Base-by-base conservation (phyloP, 2,329 filamentous ascomycete genomes). In the Atkinsonella texensis region DNA sequence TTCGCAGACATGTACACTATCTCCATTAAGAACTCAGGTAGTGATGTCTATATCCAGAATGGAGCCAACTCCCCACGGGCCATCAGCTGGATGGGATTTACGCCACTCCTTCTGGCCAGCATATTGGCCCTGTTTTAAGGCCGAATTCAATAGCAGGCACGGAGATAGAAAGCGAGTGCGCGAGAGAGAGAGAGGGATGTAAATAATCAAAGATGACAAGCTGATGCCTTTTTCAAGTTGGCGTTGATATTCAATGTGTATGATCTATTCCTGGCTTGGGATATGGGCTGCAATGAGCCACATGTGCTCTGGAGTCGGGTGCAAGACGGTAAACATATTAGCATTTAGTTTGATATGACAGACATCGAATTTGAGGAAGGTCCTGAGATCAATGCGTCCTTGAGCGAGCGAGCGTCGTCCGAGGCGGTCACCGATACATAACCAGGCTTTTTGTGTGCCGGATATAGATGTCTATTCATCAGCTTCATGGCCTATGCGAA, bases 1-100 rank as follows among this genome's bases (percentile, higher is more conserved):
- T 90, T 93, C 72, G 77, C 86, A 51, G 76, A 84, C 57, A 74
- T 95, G 57, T 96, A 89, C 73, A 82, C 84, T 53, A 76, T 83
- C 60, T 75, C 75, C 49, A 76, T 73, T 31, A 70, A 70, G 52
- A 63, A 66, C 18, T 66, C 72, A 15, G 68, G 68, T 55, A 59
- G 61, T 52, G 60, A 67, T 41, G 57, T 60, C 11, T 66, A 66
- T 55, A 56, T 60, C 43, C 52, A 62, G 40, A 59, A 63, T 51
- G 59, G 60, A 45, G 64, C 65, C 46, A 55, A 57, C 44, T 47
- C 58, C 2, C 44, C 58, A 5, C 54, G 50, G 4, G 51, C 55
- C 4, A 42, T 61, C 7, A 54, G 57, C 33, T 68, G 65, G 61
- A 51, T 66, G 18, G 70, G 71, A n/a, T 74, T 70, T 60, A 52